phyloP scores from a whole-genome alignment of 352 stramenopile species.

The Pythium aphanidermatum region DNA sequence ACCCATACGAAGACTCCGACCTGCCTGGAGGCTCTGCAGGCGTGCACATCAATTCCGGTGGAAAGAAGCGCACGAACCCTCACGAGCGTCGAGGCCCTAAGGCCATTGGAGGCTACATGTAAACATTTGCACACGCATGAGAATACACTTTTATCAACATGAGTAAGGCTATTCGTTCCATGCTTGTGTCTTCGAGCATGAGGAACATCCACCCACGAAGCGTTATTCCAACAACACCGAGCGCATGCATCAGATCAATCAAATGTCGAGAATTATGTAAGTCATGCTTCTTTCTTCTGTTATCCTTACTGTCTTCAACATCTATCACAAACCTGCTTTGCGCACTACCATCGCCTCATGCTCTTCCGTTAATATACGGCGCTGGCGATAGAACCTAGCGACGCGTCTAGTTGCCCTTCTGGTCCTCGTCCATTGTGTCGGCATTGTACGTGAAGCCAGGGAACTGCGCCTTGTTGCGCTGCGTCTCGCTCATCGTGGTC shows the following conservation, averaged over 20 bases:
- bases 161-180: no score
- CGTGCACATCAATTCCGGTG: constrained; percentile 64
- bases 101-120: background rate
- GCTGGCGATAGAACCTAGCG: constrained; percentile 10
- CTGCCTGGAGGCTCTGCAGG: constrained; percentile 36
- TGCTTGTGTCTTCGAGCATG: no score
- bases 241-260: no score
- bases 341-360: background rate
- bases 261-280: no score
- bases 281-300: constrained; percentile 9
- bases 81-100: constrained; percentile 29
- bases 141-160: no score
- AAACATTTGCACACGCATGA: no score
- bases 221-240: constrained; percentile 8
- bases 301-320: constrained; percentile 18
- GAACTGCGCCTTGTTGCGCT: constrained; percentile 89
- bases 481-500: constrained; percentile 87
- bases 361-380: constrained; percentile 1
- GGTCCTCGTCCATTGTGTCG: constrained; percentile 82
- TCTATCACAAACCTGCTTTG: constrained; percentile 20
- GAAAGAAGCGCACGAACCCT: constrained; percentile 70
- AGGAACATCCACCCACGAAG: no score
- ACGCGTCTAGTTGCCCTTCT: constrained; percentile 72
- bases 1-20: constrained; percentile 93
- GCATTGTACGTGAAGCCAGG: constrained; percentile 88